Percentiles rank a stretch among this genome's conserved stretches.
phyloP scores from a whole-genome alignment of 2,329 filamentous ascomycete genomes.

The Endothia cerciana region DNA sequence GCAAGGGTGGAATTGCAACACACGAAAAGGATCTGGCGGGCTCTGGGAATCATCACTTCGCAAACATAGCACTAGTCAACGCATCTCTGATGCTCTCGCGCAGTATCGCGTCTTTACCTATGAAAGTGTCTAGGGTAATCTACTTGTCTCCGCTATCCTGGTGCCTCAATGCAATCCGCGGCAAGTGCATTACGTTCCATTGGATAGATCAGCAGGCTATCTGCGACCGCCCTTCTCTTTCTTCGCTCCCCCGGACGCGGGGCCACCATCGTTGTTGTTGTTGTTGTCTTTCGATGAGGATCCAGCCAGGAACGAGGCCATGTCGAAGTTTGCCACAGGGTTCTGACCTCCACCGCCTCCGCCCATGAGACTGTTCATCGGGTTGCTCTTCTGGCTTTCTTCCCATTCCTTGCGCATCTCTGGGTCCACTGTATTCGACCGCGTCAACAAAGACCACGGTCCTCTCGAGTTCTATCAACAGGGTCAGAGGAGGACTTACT shows the following conservation, averaged over 20 bases:
- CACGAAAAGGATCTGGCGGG: background rate
- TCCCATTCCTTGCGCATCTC: constrained; percentile 93
- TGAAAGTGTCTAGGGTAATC: background rate
- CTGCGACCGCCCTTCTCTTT: constrained; percentile 15
- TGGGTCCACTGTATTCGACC: constrained; percentile 79
- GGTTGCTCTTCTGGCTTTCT: constrained; percentile 78
- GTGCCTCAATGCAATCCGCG: background rate
- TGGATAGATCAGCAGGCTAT: background rate
- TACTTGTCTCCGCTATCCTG: background rate
- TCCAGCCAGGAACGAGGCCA: constrained; percentile 67
- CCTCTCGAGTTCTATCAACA: background rate
- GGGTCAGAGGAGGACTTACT: constrained; percentile 62
- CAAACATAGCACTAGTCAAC: background rate
- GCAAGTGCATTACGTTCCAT: background rate
- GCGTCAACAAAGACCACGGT: background rate
- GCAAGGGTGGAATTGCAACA: too few species aligned
- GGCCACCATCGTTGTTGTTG: constrained; percentile 42
- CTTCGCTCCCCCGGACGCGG: constrained; percentile 3
- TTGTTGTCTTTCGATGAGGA: constrained; percentile 44
- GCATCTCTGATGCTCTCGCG: background rate
- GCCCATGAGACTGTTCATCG: constrained; percentile 62
- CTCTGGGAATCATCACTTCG: background rate
- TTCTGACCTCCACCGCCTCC: constrained; percentile 40
- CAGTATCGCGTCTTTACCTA: background rate
- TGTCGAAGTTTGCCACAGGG: constrained; percentile 61